A percentile compares a stretch with the other conserved stretches of the same genome.
Conservation (phyloP, 164 flowering plant species). For the Chloranthus sessilifolius region DNA sequence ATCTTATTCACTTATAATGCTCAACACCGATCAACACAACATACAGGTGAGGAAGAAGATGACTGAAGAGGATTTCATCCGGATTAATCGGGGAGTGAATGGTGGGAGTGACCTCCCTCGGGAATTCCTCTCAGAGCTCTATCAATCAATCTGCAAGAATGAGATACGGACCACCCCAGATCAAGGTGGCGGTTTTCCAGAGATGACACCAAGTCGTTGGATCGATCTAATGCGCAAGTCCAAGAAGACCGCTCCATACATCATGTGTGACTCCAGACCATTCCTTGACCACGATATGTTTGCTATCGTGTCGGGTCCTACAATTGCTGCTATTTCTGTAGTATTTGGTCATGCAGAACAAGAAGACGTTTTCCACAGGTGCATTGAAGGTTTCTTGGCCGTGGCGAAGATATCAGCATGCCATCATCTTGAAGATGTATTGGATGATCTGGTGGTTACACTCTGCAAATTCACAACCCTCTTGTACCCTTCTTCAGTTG, state of each 20-base stretch:
- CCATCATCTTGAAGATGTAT: conserved; percentile 29
- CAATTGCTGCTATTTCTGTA: conserved; percentile 37
- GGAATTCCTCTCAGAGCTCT: conserved; percentile 29
- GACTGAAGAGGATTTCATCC: conserved; percentile 41
- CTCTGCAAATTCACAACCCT: conserved; percentile 36
- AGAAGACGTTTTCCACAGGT: conserved; percentile 26
- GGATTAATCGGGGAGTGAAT: conserved; percentile 36
- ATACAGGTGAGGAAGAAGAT: conserved; percentile 40
- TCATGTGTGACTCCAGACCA: conserved; percentile 20
- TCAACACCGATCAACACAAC: conserved; percentile 37
- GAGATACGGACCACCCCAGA: conserved; percentile 25
- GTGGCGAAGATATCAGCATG: conserved; percentile 29
- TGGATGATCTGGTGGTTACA: conserved; percentile 34
- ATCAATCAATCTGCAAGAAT: conserved; percentile 33
- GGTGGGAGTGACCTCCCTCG: conserved; percentile 37
- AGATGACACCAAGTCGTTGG: conserved; percentile 35
- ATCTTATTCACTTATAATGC: conserved; percentile 33
- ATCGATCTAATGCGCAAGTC: conserved; percentile 28
- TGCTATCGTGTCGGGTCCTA: conserved; percentile 32
- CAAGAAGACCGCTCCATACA: conserved; percentile 25
- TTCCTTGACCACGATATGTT: conserved; percentile 34
- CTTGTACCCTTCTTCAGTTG: conserved; percentile 18
- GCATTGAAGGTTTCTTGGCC: conserved; percentile 34
- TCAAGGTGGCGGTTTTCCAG: conserved; percentile 23
- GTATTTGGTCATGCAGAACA: conserved; percentile 32